These are phyloP conservation scores for Xylaria sp. DNA, from an alignment of 2,329 filamentous ascomycete species.

Conservation along the genomic window DNA sequence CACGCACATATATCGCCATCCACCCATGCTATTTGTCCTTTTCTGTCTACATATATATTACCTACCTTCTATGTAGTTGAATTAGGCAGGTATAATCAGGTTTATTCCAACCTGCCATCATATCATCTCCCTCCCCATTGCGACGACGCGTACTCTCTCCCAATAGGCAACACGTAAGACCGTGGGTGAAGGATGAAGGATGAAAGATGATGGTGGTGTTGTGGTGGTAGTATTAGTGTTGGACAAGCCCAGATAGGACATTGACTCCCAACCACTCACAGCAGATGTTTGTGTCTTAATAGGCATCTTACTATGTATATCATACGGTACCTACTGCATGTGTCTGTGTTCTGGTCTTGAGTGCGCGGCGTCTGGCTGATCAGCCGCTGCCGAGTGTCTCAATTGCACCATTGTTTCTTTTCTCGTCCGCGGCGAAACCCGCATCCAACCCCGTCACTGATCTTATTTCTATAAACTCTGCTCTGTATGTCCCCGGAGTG, in stretches of 20 bases:
- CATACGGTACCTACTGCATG: background rate
- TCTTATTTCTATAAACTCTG: constrained; percentile 26
- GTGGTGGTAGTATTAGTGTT: constrained; percentile 3
- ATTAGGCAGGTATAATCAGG: background rate
- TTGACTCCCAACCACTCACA: constrained; percentile 10
- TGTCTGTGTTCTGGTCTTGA: constrained; percentile 4
- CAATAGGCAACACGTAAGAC: constrained; percentile 9
- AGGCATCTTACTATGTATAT: background rate
- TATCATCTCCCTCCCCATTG: constrained; percentile 3
- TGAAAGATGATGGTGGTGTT: background rate
- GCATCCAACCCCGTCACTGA: constrained; percentile 18
- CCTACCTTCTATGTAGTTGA: background rate
- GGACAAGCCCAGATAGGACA: constrained; percentile 22
- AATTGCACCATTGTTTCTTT: constrained; percentile 30
- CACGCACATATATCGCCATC: too few species aligned
- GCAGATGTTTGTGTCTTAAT: constrained; percentile 8
- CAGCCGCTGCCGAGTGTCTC: constrained; percentile 33
- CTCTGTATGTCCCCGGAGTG: constrained; percentile 19
- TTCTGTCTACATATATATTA: background rate
- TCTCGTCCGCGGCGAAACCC: constrained; percentile 27
- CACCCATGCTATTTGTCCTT: background rate
- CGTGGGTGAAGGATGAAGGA: constrained; percentile 3
- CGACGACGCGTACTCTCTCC: constrained; percentile 3
- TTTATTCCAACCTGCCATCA: background rate
- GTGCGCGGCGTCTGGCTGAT: constrained; percentile 20